Percentiles rank a stretch among this genome's conserved stretches.
These are phyloP conservation scores for Exophiala alcalophila DNA, from an alignment of 2,329 filamentous ascomycete genomes.

Conservation along the genomic window DNA sequence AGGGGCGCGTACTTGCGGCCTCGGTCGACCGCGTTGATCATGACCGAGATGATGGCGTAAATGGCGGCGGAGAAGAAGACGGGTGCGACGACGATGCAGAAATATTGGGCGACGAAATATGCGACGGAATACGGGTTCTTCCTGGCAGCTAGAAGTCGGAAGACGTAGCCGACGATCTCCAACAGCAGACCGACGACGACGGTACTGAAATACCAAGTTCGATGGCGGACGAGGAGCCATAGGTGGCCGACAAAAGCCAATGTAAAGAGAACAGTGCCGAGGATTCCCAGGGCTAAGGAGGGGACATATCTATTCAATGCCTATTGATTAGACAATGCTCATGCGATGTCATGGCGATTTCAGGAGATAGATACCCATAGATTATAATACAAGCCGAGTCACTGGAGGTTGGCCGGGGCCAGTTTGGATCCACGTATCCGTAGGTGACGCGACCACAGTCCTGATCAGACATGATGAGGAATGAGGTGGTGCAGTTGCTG, in stretches of 20 bases:
- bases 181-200: constrained; percentile 46
- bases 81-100: constrained; percentile 60
- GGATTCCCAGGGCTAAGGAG: constrained; percentile 45
- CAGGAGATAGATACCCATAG: constrained; percentile 16
- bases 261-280: constrained; percentile 43
- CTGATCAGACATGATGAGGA: constrained; percentile 8
- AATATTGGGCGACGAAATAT: constrained; percentile 59
- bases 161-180: constrained; percentile 52
- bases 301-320: constrained; percentile 42
- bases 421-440: constrained; percentile 26
- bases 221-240: constrained; percentile 23
- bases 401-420: constrained; percentile 14
- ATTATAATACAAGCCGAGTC: constrained; percentile 26
- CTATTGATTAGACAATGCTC: too few species aligned
- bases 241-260: constrained; percentile 21
- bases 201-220: constrained; percentile 33
- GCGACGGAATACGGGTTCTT: constrained; percentile 53
- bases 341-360: not conserved
- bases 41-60: constrained; percentile 53
- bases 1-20: constrained; percentile 46
- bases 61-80: constrained; percentile 57
- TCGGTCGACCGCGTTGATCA: constrained; percentile 50
- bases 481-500: too few species aligned
- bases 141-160: constrained; percentile 48
- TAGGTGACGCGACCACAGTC: constrained; percentile 14